phyloP scores from a whole-genome alignment of 2,329 filamentous ascomycete genomes.

The Paramyrothecium sp. region DNA sequence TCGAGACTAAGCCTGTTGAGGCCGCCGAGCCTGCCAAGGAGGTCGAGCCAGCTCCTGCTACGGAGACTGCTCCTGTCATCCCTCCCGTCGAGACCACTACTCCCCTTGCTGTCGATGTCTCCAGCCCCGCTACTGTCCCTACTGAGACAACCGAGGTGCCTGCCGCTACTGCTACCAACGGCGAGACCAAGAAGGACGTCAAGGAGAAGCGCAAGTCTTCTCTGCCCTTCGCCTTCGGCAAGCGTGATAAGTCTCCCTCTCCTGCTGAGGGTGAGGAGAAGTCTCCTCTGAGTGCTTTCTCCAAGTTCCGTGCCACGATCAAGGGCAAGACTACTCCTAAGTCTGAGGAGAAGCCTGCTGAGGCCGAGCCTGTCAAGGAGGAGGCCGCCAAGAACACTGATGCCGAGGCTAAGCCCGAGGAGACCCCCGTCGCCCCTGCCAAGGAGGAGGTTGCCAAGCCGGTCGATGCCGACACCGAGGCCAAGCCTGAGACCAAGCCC shows the following conservation, averaged over 20 bases:
- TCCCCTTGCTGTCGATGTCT: conserved; percentile 55
- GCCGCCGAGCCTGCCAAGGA: conserved; percentile 41
- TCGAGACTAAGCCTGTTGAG: conserved; percentile 44
- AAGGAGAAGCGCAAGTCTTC: conserved; percentile 87
- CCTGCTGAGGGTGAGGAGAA: conserved; percentile 64
- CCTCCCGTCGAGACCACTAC: conserved; percentile 57
- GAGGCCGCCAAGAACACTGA: conserved; percentile 25
- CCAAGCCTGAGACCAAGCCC: conserved; percentile 39
- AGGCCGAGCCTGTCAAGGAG: conserved; percentile 33
- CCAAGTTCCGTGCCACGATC: conserved; percentile 59
- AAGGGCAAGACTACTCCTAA: conserved; percentile 44
- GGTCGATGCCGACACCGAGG: conserved; percentile 17
- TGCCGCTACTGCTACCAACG: conserved; percentile 38
- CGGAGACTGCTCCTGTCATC: conserved; percentile 54
- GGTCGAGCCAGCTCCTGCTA: conserved; percentile 22
- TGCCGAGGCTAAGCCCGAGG: conserved; percentile 25
- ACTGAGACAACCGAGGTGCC: conserved; percentile 46
- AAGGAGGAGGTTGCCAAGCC: conserved; percentile 18
- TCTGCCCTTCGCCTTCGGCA: conserved; percentile 70
- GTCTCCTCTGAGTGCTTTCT: conserved; percentile 52
- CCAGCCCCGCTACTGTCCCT: conserved; percentile 43
- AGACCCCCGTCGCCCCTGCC: conserved; percentile 22
- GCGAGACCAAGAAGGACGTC: conserved; percentile 59
- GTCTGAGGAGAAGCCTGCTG: conserved; percentile 38
- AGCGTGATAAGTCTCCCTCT: conserved; percentile 65